These are phyloP conservation scores for Phaffia rhodozyma DNA, from an alignment of 1,284 basidiomycete species.

Conservation along the genomic window DNA sequence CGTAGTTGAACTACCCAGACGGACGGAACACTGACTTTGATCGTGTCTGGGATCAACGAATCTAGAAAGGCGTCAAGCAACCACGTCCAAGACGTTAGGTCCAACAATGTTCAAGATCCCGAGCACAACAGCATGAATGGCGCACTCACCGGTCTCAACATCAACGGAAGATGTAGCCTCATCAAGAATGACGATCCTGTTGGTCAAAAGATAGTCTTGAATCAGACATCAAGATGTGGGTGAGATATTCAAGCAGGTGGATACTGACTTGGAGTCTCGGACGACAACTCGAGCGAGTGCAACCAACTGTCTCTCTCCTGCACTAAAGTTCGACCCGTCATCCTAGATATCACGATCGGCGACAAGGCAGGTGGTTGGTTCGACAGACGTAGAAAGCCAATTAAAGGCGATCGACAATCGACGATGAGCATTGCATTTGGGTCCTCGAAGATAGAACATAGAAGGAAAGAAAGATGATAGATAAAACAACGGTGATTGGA, in stretches of 20 bases:
- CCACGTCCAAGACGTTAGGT: neutral
- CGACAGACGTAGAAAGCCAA: no score
- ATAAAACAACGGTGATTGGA: no score
- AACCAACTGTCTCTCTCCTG: constrained; percentile 7
- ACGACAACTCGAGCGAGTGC: constrained; percentile 16
- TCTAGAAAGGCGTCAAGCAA: constrained; percentile 32
- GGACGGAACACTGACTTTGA: constrained; percentile 26
- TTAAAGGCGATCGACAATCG: no score
- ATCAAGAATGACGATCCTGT: constrained; percentile 52
- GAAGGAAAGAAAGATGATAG: no score
- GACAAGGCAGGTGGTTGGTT: no score
- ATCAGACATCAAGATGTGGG: constrained; percentile 13
- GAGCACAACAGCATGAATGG: neutral
- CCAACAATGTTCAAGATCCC: neutral
- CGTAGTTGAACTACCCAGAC: no score
- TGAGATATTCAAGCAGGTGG: no score
- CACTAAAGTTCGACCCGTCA: constrained; percentile 24
- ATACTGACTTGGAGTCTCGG: constrained; percentile 1
- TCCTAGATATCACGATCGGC: constrained; percentile 4
- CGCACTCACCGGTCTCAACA: constrained; percentile 44
- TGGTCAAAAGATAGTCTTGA: constrained; percentile 51
- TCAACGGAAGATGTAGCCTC: constrained; percentile 58
- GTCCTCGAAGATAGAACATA: no score
- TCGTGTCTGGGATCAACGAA: constrained; percentile 57
- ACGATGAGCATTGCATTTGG: no score